Base-by-base conservation (phyloP, 345 rosid species). In the Viola odorata region DNA sequence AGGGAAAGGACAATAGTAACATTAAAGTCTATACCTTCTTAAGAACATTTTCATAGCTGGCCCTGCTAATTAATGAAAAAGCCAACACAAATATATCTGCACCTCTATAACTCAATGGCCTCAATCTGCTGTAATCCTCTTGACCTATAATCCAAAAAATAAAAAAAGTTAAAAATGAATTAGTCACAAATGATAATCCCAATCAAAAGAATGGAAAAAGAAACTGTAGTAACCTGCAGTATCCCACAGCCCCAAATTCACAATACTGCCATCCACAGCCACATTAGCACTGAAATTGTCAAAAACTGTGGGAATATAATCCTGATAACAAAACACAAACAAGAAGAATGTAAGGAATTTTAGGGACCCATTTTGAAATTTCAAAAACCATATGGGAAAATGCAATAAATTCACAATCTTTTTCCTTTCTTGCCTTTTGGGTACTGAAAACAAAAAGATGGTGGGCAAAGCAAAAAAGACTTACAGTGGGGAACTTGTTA, bases 201-300 rank as follows among this genome's bases (percentile, higher is more conserved):
- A 44, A 6, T 44, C 12, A 44, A 11, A 11, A 44, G 9, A 0
- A 7, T 41, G 3, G 57, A 53, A 52, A 23, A 38, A 17, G 64
- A 57, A 56, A 53, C 57, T 66, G 57, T 7, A 60, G 73, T 53
- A 67, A 88, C 99, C 99, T 72, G 99, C 99, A 73, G 99, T 94
- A 58, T 94, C 99, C 99, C 99, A 94, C n/a, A 90, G 70, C 4
- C 99, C 99, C 81, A 94, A 76, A 70, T 94, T 94, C 37, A 94
- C 99, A 57, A 90, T 83, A 69, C 57, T 89, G 55, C 96, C 99
- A 57, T 94, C 97, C 49, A 90, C 97, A 75, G 95, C 69, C 40
- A 94, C 97, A 75, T 90, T 90, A 48, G 99, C 99, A 78, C 97
- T 94, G 83, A 90, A 94, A 75, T 94, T 94, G 63, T 94, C 99